Evolutionary conservation across 2,329 filamentous ascomycete species (phyloP).

Genomic region (Macrophomina pseudophaseolina): DNA sequence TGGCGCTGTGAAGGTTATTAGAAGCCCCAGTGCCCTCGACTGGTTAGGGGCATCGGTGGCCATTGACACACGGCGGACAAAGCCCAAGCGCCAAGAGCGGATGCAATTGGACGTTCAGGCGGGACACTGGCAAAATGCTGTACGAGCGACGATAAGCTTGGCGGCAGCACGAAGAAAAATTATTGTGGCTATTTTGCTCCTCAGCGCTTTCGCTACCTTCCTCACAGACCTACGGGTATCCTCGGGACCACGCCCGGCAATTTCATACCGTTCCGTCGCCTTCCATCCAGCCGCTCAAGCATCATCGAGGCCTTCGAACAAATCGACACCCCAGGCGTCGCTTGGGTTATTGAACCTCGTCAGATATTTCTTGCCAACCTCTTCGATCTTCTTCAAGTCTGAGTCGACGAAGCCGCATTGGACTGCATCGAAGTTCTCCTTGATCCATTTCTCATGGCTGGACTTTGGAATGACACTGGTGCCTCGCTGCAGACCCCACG

Average conservation of each 20-base stretch:
- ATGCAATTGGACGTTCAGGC: background rate
- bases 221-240: background rate
- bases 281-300: conserved; percentile 16
- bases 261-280: conserved; percentile 7
- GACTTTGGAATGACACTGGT: conserved; percentile 55
- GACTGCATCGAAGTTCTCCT: conserved; percentile 49
- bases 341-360: conserved; percentile 48
- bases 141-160: background rate
- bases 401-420: conserved; percentile 44
- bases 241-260: background rate
- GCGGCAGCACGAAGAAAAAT: background rate
- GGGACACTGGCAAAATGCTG: background rate
- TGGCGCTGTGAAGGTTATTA: background rate
- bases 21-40: background rate
- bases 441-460: conserved; percentile 48
- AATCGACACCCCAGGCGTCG: conserved; percentile 46
- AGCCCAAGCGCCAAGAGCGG: background rate
- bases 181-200: background rate
- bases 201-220: background rate
- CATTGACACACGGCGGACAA: background rate
- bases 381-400: conserved; percentile 43
- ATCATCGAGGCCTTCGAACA: conserved; percentile 51
- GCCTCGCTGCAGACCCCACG: conserved; percentile 55
- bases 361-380: conserved; percentile 39
- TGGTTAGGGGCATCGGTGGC: background rate